Percentiles rank a stretch among this genome's conserved stretches.
Conservation (phyloP, 495 filamentous ascomycete genomes). For the Umbilicaria muhlenbergii region DNA sequence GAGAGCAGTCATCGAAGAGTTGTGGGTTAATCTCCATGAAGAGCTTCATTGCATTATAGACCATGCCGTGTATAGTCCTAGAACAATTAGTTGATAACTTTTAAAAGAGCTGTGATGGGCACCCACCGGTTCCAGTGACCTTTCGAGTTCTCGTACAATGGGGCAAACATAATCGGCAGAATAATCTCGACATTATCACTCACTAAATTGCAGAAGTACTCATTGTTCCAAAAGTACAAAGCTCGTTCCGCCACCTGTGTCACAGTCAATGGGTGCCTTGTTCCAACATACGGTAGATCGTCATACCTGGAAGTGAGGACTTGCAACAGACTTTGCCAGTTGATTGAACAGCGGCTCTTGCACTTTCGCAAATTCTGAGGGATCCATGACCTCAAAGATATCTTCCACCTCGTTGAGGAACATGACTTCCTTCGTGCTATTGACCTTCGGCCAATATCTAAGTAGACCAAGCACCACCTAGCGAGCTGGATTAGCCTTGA, state of each 20-base stretch:
- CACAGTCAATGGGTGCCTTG: neutral
- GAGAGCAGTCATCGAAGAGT: slow-evolving; percentile 95
- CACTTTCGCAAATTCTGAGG: slow-evolving; percentile 94
- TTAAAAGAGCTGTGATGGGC: neutral
- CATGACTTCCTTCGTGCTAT: slow-evolving; percentile 99
- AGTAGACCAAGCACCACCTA: slow-evolving; percentile 89
- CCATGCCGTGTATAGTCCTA: slow-evolving; percentile 99
- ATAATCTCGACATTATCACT: slow-evolving; percentile 99
- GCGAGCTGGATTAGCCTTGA: slow-evolving; percentile 2
- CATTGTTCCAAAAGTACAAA: slow-evolving; percentile 99
- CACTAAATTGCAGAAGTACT: slow-evolving; percentile 99
- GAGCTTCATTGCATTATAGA: slow-evolving; percentile 99
- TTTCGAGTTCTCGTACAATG: slow-evolving; percentile 97
- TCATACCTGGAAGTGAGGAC: slow-evolving; percentile 87
- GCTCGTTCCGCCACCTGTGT: slow-evolving; percentile 79
- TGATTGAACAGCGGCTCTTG: slow-evolving; percentile 96
- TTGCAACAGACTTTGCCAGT: slow-evolving; percentile 92
- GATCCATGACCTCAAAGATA: slow-evolving; percentile 99
- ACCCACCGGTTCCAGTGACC: slow-evolving; percentile 95
- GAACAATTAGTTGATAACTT: slow-evolving; percentile 4
- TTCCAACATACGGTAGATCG: neutral
- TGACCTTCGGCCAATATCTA: slow-evolving; percentile 97
- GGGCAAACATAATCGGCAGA: slow-evolving; percentile 97
- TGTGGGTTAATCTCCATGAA: slow-evolving; percentile 99
- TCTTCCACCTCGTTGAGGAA: slow-evolving; percentile 98